Evolutionary conservation across 2,329 filamentous ascomycete species (phyloP).

Genomic region (Aaosphaeria pasadenensis): DNA sequence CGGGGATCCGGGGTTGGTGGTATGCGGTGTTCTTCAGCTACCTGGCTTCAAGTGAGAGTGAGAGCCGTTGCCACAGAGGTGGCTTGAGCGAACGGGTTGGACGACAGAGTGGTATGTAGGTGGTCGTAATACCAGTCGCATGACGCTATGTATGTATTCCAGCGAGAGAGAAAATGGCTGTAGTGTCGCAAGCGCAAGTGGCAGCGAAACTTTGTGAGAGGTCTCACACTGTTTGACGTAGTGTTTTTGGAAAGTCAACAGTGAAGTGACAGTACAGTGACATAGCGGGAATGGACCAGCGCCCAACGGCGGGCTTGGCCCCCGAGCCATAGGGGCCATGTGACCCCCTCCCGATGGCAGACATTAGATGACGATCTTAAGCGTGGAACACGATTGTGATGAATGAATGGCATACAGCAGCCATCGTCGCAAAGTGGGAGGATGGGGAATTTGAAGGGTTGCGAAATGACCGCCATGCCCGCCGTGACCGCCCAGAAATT

Average conservation of each 20-base stretch:
- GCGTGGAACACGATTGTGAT: no score
- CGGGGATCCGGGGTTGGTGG: neutral
- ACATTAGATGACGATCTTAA: no score
- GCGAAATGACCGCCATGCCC: no score
- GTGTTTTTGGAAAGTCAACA: slow-evolving; percentile 7
- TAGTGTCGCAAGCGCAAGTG: neutral
- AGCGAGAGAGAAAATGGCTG: neutral
- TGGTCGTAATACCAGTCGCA: neutral
- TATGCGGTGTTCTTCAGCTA: neutral
- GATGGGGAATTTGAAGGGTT: no score
- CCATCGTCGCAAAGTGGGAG: no score
- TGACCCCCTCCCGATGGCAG: no score
- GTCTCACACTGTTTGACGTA: slow-evolving; percentile 13
- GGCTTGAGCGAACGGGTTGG: neutral
- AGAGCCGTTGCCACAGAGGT: neutral
- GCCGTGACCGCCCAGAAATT: no score
- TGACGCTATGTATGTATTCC: neutral
- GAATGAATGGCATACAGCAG: no score
- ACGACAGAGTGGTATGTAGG: neutral
- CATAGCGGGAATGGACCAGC: slow-evolving; percentile 16
- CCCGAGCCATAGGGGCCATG: no score
- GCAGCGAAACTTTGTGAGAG: slow-evolving; percentile 1
- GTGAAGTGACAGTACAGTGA: slow-evolving; percentile 10
- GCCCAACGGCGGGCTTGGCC: slow-evolving; percentile 12
- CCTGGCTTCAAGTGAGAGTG: neutral